phyloP scores from a whole-genome alignment of 495 filamentous ascomycete species.

The Xylaria castorea region DNA sequence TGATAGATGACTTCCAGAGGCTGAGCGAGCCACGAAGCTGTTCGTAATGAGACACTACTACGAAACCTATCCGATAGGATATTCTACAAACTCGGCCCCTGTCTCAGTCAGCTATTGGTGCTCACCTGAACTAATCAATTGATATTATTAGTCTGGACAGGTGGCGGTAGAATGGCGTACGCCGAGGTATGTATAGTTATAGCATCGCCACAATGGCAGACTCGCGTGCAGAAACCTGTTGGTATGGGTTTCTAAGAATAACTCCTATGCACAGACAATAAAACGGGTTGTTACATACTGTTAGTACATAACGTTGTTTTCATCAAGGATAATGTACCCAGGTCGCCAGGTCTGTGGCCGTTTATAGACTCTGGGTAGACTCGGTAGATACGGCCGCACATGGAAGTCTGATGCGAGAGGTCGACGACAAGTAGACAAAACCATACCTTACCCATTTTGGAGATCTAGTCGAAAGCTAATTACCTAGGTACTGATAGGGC shows the following conservation, averaged over 20 bases:
- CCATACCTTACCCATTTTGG: neutral
- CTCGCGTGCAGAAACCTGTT: neutral
- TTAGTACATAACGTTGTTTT: neutral
- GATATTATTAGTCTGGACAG: neutral
- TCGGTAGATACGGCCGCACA: neutral
- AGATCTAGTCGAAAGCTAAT: neutral
- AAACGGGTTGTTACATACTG: no score
- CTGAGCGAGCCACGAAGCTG: neutral
- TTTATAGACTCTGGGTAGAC: neutral
- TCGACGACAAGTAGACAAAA: neutral
- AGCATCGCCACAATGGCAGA: neutral
- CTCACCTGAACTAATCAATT: neutral
- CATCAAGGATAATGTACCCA: neutral
- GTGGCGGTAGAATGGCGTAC: neutral
- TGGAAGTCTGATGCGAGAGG: neutral
- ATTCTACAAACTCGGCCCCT: neutral
- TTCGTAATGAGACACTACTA: neutral
- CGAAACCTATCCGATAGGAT: neutral
- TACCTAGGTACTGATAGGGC: slow-evolving; percentile 1
- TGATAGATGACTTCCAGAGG: neutral
- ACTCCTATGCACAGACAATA: no score
- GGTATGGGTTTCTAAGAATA: neutral
- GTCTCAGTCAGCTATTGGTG: neutral
- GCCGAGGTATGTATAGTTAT: neutral
- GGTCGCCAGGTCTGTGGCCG: neutral